Evolutionary conservation across 345 rosid genomes (phyloP), one percentile per base, ranked within the genome.

Genomic region (Iberis pinnata): DNA sequence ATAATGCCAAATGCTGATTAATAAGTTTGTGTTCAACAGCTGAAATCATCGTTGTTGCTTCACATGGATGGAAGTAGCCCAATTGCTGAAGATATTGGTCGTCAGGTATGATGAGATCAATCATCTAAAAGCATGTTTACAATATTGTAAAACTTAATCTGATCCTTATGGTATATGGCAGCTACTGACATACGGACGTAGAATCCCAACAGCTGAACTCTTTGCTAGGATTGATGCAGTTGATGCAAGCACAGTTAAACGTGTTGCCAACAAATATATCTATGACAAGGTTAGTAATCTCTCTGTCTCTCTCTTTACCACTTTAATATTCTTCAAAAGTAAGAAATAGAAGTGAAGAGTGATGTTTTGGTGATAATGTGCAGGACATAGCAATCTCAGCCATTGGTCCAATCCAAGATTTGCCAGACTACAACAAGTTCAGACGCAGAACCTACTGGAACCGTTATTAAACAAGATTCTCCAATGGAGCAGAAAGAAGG

Each of bases 351-450:
- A 38, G 17, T 42, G 18, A 25, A 2, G 5, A 39, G 12, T 9
- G 4, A 22, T 64, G 43, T 15, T 20, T 6, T 12, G 38, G 49
- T 33, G 26, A 33, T 26, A 32, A 36, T 58, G 52, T 9, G 58
- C 82, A 93, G 99, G 99, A 93, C 77, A 35, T 93, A 53, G 97
- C 92, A 27, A 88, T 93, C 60, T 87, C 95, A 17, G 95, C 95
- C 11, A 81, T 86, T 81, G 99, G 99, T 3, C 97, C 99, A 12
- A 73, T 93, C 77, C 95, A 82, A 61, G 78, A 75, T 12, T 67
- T 93, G 68, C 96, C 86, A 0, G 95, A 93, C 67, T 93, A 93
- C 82, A 88, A 83, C 78, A 86, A 92, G 86, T 93, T 93, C 89
- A 79, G 97, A 76, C 97, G 99, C 75, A 78, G 97, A 60, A 88